A percentile compares a stretch with the other conserved stretches of the same genome.
Conservation (phyloP, 345 rosid genomes). For the Ricinus communis region DNA sequence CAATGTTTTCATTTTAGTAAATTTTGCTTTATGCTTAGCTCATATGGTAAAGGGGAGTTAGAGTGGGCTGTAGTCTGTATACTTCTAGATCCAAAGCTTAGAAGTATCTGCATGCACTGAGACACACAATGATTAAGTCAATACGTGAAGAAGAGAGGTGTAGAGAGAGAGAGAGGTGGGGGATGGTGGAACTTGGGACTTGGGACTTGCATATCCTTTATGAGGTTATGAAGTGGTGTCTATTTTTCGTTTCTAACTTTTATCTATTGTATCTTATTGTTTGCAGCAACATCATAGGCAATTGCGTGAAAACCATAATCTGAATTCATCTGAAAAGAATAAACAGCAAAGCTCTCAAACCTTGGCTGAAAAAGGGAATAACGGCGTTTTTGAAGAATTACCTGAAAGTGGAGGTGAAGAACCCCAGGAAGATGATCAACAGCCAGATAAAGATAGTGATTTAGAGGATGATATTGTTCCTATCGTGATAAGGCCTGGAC, state of each 20-base stretch:
- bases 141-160: not conserved
- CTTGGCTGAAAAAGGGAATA: slow-evolving; percentile 18
- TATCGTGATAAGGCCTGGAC: slow-evolving; percentile 82
- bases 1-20: not conserved
- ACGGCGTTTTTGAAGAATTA: slow-evolving; percentile 14
- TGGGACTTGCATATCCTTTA: slow-evolving; percentile 4
- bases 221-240: not conserved
- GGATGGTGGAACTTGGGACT: not conserved
- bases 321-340: slow-evolving; percentile 37
- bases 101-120: not conserved
- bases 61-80: not conserved
- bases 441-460: slow-evolving; percentile 33
- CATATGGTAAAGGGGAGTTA: not conserved
- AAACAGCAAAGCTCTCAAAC: slow-evolving; percentile 31
- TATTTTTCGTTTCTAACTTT: not conserved
- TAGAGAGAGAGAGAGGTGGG: not conserved
- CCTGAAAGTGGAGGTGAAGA: slow-evolving; percentile 2
- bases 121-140: not conserved
- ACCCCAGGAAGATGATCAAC: slow-evolving; percentile 19
- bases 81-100: not conserved
- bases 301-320: slow-evolving; percentile 32
- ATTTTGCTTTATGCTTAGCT: not conserved
- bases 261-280: slow-evolving; percentile 10
- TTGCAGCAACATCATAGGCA: slow-evolving; percentile 49
- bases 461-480: slow-evolving; percentile 59